phyloP scores from a whole-genome alignment of 192 early-diverging fungal genomes.

The Thamnidium elegans region DNA sequence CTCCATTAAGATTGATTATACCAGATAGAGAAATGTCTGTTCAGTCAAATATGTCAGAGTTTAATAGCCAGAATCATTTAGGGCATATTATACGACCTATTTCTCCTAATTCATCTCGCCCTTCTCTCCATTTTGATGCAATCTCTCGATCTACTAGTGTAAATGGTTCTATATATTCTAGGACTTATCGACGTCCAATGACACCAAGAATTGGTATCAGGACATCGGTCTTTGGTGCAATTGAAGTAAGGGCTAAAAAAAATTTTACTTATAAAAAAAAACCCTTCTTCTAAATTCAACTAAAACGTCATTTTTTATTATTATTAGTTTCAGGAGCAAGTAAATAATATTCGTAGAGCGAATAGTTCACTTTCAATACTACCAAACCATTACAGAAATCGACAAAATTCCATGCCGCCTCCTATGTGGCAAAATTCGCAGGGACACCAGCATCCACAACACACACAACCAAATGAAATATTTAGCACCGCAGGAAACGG shows the following conservation, averaged over 20 bases:
- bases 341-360: constrained; percentile 6
- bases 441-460: no score
- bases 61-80: constrained; percentile 4
- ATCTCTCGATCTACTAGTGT: constrained; percentile 14
- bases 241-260: constrained; percentile 43
- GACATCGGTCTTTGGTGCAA: constrained; percentile 50
- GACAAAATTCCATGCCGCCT: constrained; percentile 13
- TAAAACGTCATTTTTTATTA: not conserved
- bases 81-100: constrained; percentile 25
- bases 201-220: constrained; percentile 37
- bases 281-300: constrained; percentile 2
- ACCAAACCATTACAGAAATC: not conserved
- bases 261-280: no score
- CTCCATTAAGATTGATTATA: constrained; percentile 6
- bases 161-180: constrained; percentile 14
- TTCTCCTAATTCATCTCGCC: constrained; percentile 16
- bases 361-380: constrained; percentile 5
- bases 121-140: constrained; percentile 6
- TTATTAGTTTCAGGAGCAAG: constrained; percentile 30
- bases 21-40: constrained; percentile 10
- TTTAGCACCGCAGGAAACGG: not conserved
- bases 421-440: constrained; percentile 13
- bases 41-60: constrained; percentile 9
- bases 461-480: not conserved
- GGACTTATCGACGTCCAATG: constrained; percentile 18